A percentile compares a stretch with the other conserved stretches of the same genome.
phyloP scores from a whole-genome alignment of 441 rosid species.

The Gossypium davidsonii region DNA sequence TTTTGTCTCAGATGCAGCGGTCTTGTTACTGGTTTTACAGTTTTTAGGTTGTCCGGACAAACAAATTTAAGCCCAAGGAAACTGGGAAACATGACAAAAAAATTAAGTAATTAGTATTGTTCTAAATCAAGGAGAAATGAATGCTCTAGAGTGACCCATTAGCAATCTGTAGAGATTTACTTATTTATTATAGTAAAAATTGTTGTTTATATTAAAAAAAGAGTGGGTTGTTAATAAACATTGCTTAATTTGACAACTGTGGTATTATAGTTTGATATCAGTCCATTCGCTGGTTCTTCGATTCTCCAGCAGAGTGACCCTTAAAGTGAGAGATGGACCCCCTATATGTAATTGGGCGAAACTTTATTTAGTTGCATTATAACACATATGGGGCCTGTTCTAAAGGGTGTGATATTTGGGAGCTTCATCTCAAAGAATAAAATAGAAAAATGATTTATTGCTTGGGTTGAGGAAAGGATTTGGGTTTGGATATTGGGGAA shows the following conservation, averaged over 20 bases:
- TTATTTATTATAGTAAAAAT: not conserved
- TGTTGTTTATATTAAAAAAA: too few species aligned
- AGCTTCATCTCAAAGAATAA: constrained; percentile 3
- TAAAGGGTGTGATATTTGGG: not conserved
- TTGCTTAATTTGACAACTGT: constrained; percentile 5
- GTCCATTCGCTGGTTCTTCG: not conserved
- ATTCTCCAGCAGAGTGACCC: not conserved
- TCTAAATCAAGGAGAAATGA: not conserved
- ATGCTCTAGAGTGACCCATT: not conserved
- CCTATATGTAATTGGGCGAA: not conserved
- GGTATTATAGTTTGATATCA: not conserved
- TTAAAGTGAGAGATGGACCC: not conserved
- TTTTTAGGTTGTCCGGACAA: constrained; percentile 1
- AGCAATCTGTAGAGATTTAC: not conserved
- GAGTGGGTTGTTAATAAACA: not conserved
- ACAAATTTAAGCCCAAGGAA: not conserved
- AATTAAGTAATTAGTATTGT: not conserved
- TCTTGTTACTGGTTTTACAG: not conserved
- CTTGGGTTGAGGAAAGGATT: constrained; percentile 1
- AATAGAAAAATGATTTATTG: constrained; percentile 1
- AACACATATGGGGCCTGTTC: not conserved
- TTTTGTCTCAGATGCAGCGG: not conserved
- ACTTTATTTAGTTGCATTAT: not conserved
- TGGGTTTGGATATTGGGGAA: not conserved
- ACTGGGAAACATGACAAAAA: constrained; percentile 4